Percentiles rank a stretch among this genome's conserved stretches.
Evolutionary conservation across 805 yeast species (phyloP).

Genomic region (Ogataea kodamae): DNA sequence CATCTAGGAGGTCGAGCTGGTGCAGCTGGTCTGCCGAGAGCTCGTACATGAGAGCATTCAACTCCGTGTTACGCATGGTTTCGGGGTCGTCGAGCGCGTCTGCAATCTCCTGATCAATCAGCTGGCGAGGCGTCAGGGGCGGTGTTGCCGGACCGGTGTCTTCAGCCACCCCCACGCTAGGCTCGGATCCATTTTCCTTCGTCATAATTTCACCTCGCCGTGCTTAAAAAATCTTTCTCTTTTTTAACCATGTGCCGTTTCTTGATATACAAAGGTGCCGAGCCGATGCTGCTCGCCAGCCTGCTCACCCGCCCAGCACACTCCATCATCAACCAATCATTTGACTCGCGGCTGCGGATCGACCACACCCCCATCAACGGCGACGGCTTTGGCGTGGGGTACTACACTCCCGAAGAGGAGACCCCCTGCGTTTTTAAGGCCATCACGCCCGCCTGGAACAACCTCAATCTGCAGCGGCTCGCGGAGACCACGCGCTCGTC

Average conservation of each 20-base stretch:
- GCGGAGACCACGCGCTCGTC: conserved; percentile 84
- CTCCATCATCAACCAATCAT: conserved; percentile 93
- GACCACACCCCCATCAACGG: conserved; percentile 95
- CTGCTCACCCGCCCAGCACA: conserved; percentile 93
- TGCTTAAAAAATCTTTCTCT: too few species aligned
- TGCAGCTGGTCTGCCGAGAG: conserved; percentile 20
- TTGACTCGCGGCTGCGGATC: conserved; percentile 81
- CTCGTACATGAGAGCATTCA: conserved; percentile 30
- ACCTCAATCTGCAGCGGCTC: conserved; percentile 78
- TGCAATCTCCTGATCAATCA: conserved; percentile 3
- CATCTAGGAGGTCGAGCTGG: conserved; percentile 10
- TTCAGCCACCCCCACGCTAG: neutral
- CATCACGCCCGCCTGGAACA: conserved; percentile 98
- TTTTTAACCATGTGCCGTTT: conserved; percentile 74
- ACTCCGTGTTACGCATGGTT: conserved; percentile 29
- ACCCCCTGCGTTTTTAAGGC: conserved; percentile 94
- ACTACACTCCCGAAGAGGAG: conserved; percentile 63
- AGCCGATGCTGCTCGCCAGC: conserved; percentile 81
- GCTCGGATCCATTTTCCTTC: conserved; percentile 2
- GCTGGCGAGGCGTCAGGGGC: neutral
- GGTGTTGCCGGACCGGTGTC: neutral
- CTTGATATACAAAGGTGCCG: conserved; percentile 86
- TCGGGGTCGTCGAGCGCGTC: conserved; percentile 21
- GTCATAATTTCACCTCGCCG: too few species aligned
- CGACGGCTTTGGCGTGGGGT: conserved; percentile 97